Evolutionary conservation across 768 basidiomycete species (phyloP).

Genomic region (Termitomyces eurrhizus): DNA sequence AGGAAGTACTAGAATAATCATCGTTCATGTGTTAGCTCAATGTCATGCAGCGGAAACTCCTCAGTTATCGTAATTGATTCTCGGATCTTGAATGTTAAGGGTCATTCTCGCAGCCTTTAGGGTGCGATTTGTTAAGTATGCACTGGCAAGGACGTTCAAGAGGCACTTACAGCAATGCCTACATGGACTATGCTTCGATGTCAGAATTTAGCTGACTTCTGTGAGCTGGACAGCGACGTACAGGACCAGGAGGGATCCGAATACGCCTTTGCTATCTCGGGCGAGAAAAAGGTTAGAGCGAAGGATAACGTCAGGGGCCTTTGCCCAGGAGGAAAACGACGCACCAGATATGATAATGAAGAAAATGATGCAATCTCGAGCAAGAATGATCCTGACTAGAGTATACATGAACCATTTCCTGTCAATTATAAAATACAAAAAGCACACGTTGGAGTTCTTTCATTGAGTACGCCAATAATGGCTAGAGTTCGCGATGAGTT

Average conservation of each 20-base stretch:
- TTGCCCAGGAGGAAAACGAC: neutral
- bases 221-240: neutral
- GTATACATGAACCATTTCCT: neutral
- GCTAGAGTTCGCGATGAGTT: neutral
- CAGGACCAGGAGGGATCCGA: neutral
- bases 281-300: neutral
- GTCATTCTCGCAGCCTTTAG: neutral
- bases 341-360: neutral
- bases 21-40: neutral
- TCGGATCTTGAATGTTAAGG: neutral
- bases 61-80: neutral
- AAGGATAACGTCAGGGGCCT: neutral
- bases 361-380: neutral
- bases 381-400: neutral
- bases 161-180: neutral
- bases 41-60: neutral
- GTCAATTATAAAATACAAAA: neutral
- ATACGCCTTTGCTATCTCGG: neutral
- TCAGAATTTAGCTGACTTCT: neutral
- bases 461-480: neutral
- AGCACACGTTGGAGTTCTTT: neutral
- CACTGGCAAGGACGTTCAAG: neutral
- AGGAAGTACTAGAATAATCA: neutral
- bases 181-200: neutral
- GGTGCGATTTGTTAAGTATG: neutral